These are phyloP conservation scores for Wickerhamomyces chambardii DNA, from an alignment of 805 yeast species.

Conservation along the genomic window DNA sequence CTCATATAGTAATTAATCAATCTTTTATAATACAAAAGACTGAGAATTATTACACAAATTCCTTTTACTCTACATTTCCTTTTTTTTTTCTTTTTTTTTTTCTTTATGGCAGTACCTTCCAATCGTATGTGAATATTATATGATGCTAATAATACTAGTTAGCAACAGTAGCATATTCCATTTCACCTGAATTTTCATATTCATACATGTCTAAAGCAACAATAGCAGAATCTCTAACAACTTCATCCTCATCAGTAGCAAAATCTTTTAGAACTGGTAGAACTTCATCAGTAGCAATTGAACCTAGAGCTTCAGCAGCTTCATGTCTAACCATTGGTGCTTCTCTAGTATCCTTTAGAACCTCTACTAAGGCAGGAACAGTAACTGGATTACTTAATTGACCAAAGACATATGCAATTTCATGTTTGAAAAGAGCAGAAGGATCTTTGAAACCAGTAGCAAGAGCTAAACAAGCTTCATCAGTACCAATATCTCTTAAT, in stretches of 20 bases:
- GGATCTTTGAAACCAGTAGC: conserved; percentile 87
- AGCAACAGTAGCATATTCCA: conserved; percentile 50
- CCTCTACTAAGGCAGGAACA: conserved; percentile 80
- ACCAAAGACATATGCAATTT: conserved; percentile 97
- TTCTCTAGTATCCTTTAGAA: conserved; percentile 66
- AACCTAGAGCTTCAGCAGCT: conserved; percentile 98
- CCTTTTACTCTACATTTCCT: no score
- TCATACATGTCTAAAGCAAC: conserved; percentile 99
- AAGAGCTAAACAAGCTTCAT: conserved; percentile 87
- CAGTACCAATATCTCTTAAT: conserved; percentile 87
- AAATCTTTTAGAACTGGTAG: conserved; percentile 78
- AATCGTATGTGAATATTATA: no score
- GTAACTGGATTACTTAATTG: conserved; percentile 91
- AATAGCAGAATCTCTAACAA: conserved; percentile 93
- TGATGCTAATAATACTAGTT: no score
- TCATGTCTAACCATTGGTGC: conserved; percentile 99
- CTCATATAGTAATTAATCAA: no score
- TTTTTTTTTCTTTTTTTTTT: conserved; percentile 1
- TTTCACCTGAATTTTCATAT: conserved; percentile 77
- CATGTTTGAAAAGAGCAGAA: conserved; percentile 93
- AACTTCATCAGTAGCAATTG: conserved; percentile 94
- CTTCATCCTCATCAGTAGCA: conserved; percentile 74
- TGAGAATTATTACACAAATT: no score
- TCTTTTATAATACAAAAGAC: no score
- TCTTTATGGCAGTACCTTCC: no score